Percentiles rank a stretch among this genome's conserved stretches.
Evolutionary conservation across 2,329 filamentous ascomycete species (phyloP).

Genomic region (Epichloe elymi): DNA sequence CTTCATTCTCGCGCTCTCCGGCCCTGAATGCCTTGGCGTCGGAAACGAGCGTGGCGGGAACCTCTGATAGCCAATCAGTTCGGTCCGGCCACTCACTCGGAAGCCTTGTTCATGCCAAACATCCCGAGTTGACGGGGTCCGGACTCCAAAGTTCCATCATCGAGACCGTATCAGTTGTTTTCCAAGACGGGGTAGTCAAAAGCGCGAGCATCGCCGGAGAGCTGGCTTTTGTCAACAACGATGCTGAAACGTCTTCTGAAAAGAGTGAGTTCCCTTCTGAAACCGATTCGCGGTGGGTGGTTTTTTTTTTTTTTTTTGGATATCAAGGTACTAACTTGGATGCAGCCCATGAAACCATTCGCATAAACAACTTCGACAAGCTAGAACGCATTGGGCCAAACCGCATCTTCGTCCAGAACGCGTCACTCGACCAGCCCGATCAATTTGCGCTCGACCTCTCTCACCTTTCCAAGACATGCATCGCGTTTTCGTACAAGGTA

Average conservation of each 20-base stretch:
- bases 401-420: conserved; percentile 72
- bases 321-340: not conserved
- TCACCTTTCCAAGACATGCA: conserved; percentile 58
- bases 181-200: conserved; percentile 60
- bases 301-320: not conserved
- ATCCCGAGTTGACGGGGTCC: conserved; percentile 66
- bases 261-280: conserved; percentile 29
- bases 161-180: conserved; percentile 77
- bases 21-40: conserved; percentile 46
- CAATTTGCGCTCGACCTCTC: conserved; percentile 67
- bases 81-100: conserved; percentile 74
- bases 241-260: conserved; percentile 27
- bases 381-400: conserved; percentile 91
- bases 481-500: conserved; percentile 88
- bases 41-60: conserved; percentile 42
- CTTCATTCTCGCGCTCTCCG: conserved; percentile 24
- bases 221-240: conserved; percentile 74
- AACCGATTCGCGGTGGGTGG: not conserved
- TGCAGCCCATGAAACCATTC: conserved; percentile 50
- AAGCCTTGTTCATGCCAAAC: conserved; percentile 54
- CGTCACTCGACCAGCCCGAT: conserved; percentile 51
- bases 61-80: conserved; percentile 81
- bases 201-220: conserved; percentile 72
- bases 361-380: conserved; percentile 75
- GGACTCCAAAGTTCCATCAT: conserved; percentile 83